Base-by-base conservation (phyloP, 192 early-diverging fungal species). In the Phycomyces nitens region DNA sequence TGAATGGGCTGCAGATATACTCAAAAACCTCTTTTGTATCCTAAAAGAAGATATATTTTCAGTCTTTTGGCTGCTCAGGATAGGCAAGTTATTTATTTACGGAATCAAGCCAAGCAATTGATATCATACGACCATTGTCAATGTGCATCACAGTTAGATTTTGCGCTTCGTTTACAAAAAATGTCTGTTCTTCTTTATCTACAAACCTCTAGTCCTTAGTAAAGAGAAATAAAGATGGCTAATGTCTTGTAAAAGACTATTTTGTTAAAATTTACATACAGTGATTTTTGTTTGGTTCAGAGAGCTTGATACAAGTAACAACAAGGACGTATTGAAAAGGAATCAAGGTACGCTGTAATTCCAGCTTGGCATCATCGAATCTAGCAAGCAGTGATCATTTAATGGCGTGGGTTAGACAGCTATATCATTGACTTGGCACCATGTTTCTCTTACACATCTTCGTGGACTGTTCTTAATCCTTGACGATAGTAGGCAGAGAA, bases 241-340 rank as follows among this genome's bases (percentile, higher is more conserved):
- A n/a, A n/a, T n/a, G n/a, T n/a, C n/a, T n/a, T n/a, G n/a, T n/a
- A n/a, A n/a, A n/a, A n/a, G n/a, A n/a, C n/a, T n/a, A n/a, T n/a
- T n/a, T n/a, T n/a, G n/a, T n/a, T n/a, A 61, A 52, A 24, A 20
- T n/a, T 26, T n/a, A 23, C 18, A 11, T 34, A 34, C 29, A 34
- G 29, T 7, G 7, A 34, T 34, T 34, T 34, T 2, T 34, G 23
- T 80, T 85, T 60, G 90, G 90, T 39, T 88, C 93, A 56, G 94
- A 90, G 10, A 90, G 89, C 62, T 86, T 85, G 9, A 88, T 71
- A 26, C 92, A 85, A 53, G 77, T 82, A n/a, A 88, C 80, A 0
- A 92, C 80, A n/a, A 97, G 73, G 63, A 88, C 83, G 72, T 86
- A 94, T 58, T 91, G 87, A 72, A 77, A 82, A 21, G 78, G 67